Percentiles rank a stretch among this genome's conserved stretches.
phyloP scores from a whole-genome alignment of 2,329 filamentous ascomycete species.

The Dichotomopilus funicola region DNA sequence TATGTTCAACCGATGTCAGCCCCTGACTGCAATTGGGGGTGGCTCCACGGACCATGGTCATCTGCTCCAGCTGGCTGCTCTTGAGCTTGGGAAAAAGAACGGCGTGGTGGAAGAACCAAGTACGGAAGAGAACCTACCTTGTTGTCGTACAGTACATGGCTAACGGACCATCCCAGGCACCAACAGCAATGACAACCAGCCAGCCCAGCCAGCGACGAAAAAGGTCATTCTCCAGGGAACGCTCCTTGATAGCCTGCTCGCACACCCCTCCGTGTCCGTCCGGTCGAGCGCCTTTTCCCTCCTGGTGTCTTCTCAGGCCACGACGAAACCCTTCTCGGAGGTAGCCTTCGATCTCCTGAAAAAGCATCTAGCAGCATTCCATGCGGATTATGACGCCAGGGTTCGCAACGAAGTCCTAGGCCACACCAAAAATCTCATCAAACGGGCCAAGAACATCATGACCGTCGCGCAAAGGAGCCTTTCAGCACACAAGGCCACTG shows the following conservation, averaged over 20 bases:
- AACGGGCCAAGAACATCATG: constrained; percentile 64
- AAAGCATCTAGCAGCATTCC: constrained; percentile 61
- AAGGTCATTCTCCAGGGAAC: constrained; percentile 33
- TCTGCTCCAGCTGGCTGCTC: constrained; percentile 53
- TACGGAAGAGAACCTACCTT: constrained; percentile 23
- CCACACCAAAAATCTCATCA: constrained; percentile 68
- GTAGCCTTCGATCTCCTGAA: constrained; percentile 57
- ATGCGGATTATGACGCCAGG: constrained; percentile 80
- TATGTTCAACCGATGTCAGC: constrained; percentile 42
- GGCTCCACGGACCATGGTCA: constrained; percentile 17
- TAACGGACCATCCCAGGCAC: constrained; percentile 11
- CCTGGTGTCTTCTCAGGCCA: constrained; percentile 67
- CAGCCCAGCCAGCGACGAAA: constrained; percentile 17
- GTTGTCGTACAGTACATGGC: too few relatives aligned
- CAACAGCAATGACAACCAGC: constrained; percentile 4
- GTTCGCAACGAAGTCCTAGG: constrained; percentile 75
- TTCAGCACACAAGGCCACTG: constrained; percentile 20
- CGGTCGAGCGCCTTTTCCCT: constrained; percentile 77
- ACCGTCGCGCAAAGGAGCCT: constrained; percentile 46
- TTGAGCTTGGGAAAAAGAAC: constrained; percentile 64
- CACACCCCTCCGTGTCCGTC: constrained; percentile 55
- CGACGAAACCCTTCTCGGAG: constrained; percentile 63
- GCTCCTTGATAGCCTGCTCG: constrained; percentile 47
- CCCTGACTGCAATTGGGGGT: constrained; percentile 18
- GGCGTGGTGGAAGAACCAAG: constrained; percentile 64